Evolutionary conservation across 1,284 basidiomycete genomes (phyloP), one percentile per base, ranked within the genome.

Genomic region (Stygiomarasmius scandens): DNA sequence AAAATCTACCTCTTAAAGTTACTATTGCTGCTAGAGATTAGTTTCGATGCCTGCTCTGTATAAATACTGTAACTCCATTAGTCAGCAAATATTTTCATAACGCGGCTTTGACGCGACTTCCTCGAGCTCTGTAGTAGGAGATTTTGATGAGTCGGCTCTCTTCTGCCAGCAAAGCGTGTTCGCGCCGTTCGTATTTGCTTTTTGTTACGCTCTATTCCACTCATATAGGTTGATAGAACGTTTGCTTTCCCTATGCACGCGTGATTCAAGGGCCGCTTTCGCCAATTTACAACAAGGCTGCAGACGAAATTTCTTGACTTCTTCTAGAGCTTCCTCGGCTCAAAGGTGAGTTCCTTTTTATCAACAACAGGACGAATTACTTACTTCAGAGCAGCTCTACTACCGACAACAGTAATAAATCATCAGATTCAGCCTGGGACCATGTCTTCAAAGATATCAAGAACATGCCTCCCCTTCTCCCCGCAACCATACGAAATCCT

Each of bases 371-470:
- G 16, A 41, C 38, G 16, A 41, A 41, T 19, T 41, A 32, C 38
- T 41, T n/a, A 12, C 38, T 9, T 16, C 11, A 16, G n/a, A 41
- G 16, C 38, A 41, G 38, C 16, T 16, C 38, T n/a, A 9, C 38
- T 19, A 16, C 38, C 5, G 4, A 6, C 16, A 32, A 32, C 5
- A 32, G 29, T 32, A 12, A 32, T 32, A 6, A 5, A 12, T 41
- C 38, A 24, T 27, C 55, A 14, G 54, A 65, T 16, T 76, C 79
- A 20, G 70, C 81, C 27, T 86, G 85, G 85, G 83, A 85, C 57
- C 75, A 80, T 48, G 74, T 87, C 19, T 83, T 86, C 61, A 68
- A 75, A 2, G 76, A 78, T 59, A 66, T 83, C 49, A 66, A 75
- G 38, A 57, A 69, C 48, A 61, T 64, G 46, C 65, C 70, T 1